Conservation (phyloP, 192 early-diverging fungal genomes). For the Backusella tuberculispora region DNA sequence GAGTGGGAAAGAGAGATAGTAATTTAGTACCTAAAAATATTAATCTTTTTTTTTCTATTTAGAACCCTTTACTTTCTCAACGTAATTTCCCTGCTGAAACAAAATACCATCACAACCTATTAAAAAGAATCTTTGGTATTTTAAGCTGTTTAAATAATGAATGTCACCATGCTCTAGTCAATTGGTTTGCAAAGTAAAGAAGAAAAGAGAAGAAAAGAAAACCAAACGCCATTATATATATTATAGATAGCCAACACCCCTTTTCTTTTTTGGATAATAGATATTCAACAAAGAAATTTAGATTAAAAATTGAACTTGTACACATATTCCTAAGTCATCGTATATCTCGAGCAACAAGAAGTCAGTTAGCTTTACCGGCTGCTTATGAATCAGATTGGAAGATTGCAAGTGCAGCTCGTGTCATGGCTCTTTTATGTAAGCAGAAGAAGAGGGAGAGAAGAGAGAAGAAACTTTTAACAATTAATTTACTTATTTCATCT, state of each 20-base stretch:
- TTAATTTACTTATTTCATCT: not conserved
- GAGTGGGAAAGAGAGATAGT: no score
- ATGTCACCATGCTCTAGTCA: conserved; percentile 86
- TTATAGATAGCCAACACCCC: not conserved
- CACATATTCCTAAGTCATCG: conserved; percentile 86
- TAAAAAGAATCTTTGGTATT: conserved; percentile 80
- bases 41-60: conserved; percentile 19
- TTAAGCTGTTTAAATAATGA: conserved; percentile 82
- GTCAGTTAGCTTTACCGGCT: conserved; percentile 38
- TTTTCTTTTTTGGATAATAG: conserved; percentile 35
- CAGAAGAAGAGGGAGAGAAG: not conserved
- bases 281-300: conserved; percentile 61
- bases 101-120: conserved; percentile 83
- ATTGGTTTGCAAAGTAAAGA: conserved; percentile 74
- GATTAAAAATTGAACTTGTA: conserved; percentile 75
- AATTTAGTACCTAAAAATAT: no score
- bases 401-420: conserved; percentile 78
- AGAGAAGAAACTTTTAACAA: not conserved
- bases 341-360: conserved; percentile 65
- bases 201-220: not conserved
- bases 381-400: conserved; percentile 87
- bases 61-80: conserved; percentile 83
- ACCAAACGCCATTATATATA: not conserved
- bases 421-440: conserved; percentile 88
- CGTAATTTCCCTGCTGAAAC: conserved; percentile 78